These are phyloP conservation scores for Phellopilus nigrolimitatus DNA, from an alignment of 1,284 basidiomycete species.

Conservation along the genomic window DNA sequence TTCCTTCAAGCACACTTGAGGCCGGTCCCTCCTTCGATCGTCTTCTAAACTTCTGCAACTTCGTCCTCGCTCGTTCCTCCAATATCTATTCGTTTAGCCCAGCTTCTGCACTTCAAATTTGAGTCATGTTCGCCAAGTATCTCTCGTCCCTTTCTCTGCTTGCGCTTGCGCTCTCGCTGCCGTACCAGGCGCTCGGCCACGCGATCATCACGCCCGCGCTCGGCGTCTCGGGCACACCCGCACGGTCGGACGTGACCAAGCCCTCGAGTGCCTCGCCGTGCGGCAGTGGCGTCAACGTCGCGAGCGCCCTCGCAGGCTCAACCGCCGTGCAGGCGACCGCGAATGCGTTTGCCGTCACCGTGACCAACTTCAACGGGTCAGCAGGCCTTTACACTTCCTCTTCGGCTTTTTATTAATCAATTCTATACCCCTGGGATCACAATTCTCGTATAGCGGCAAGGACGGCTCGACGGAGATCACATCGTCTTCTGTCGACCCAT, in stretches of 20 bases:
- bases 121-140: conserved; percentile 7
- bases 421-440: too few relatives aligned
- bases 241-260: conserved; percentile 42
- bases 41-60: background rate
- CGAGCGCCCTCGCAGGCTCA: conserved; percentile 37
- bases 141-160: conserved; percentile 6
- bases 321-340: conserved; percentile 38
- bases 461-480: conserved; percentile 50
- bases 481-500: conserved; percentile 33
- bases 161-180: conserved; percentile 27
- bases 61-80: background rate
- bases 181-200: conserved; percentile 39
- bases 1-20: background rate
- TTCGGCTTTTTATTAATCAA: background rate
- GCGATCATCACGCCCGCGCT: conserved; percentile 43
- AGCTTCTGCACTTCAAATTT: background rate
- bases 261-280: conserved; percentile 38
- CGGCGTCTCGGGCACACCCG: conserved; percentile 38
- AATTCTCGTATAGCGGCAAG: conserved; percentile 29
- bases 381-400: conserved; percentile 20
- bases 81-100: background rate
- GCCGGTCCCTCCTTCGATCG: conserved; percentile 11
- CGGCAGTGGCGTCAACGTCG: conserved; percentile 40
- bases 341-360: conserved; percentile 39
- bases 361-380: conserved; percentile 48